Evolutionary conservation across 352 stramenopile species (phyloP).

Genomic region (Phytophthora macrochlamydospora): DNA sequence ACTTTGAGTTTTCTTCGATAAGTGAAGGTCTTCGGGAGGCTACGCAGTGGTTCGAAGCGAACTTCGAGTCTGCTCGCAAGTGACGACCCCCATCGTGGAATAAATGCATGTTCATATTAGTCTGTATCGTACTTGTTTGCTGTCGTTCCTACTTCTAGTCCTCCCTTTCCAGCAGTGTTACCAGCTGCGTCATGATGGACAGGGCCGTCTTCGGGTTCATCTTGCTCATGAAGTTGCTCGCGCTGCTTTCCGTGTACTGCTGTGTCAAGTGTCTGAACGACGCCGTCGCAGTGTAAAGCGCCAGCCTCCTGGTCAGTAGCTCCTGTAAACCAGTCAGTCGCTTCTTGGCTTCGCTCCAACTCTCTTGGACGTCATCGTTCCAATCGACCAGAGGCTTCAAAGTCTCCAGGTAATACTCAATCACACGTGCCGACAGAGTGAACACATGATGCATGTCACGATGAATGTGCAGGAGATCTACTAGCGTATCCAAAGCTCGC

Average conservation of each 20-base stretch:
- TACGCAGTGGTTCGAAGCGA: constrained; percentile 56
- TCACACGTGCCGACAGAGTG: constrained; percentile 58
- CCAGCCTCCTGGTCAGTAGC: constrained; percentile 61
- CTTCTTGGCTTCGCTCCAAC: constrained; percentile 61
- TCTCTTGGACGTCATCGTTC: constrained; percentile 28
- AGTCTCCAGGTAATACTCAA: constrained; percentile 64
- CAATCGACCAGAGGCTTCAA: constrained; percentile 28
- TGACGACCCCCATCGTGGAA: constrained; percentile 6
- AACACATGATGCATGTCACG: constrained; percentile 90
- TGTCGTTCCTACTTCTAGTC: not conserved
- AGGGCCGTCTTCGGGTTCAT: constrained; percentile 74
- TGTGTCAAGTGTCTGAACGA: constrained; percentile 30
- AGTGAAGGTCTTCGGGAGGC: constrained; percentile 73
- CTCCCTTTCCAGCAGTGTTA: constrained; percentile 46
- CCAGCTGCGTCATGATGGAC: constrained; percentile 54
- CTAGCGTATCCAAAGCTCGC: constrained; percentile 83
- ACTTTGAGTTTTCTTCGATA: constrained; percentile 96
- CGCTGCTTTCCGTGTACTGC: constrained; percentile 30
- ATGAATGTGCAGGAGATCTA: constrained; percentile 96
- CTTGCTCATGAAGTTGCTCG: constrained; percentile 59
- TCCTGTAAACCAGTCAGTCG: constrained; percentile 55
- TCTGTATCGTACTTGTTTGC: not conserved
- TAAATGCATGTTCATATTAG: constrained; percentile 5
- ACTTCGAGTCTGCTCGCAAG: constrained; percentile 55
- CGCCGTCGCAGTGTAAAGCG: constrained; percentile 55